Conservation (phyloP, 768 basidiomycete species). For the Psilocybe cyanescens region DNA sequence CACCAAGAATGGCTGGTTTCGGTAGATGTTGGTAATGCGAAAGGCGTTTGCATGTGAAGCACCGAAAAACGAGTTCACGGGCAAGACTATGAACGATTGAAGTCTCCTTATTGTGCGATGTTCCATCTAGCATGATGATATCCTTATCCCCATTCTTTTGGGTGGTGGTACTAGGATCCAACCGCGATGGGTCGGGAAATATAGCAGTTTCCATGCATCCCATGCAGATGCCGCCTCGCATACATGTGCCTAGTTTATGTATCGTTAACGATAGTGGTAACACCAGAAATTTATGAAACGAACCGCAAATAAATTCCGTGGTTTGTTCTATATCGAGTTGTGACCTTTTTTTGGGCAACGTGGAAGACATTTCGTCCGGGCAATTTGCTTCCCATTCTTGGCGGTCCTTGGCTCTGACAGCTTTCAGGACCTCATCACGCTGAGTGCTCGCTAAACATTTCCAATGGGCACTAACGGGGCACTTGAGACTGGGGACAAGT, state of each 20-base stretch:
- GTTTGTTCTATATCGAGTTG: slow-evolving; percentile 57
- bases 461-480: slow-evolving; percentile 81
- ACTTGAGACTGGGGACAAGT: slow-evolving; percentile 60
- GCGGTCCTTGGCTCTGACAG: slow-evolving; percentile 57
- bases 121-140: slow-evolving; percentile 39
- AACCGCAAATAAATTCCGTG: slow-evolving; percentile 80
- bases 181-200: slow-evolving; percentile 41
- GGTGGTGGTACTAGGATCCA: slow-evolving; percentile 5
- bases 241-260: slow-evolving; percentile 50
- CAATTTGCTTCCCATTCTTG: slow-evolving; percentile 38
- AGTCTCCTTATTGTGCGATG: slow-evolving; percentile 7
- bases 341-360: slow-evolving; percentile 44
- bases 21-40: slow-evolving; percentile 82
- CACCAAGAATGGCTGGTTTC: slow-evolving; percentile 40
- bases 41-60: slow-evolving; percentile 79
- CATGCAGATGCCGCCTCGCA: slow-evolving; percentile 80
- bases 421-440: slow-evolving; percentile 74
- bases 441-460: slow-evolving; percentile 67
- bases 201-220: slow-evolving; percentile 65
- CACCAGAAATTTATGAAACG: slow-evolving; percentile 9
- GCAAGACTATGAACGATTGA: slow-evolving; percentile 19
- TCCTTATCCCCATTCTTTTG: slow-evolving; percentile 22
- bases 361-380: slow-evolving; percentile 23
- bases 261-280: not conserved
- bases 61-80: slow-evolving; percentile 74